phyloP scores from a whole-genome alignment of 129 eudicot species.

The Flaveria brownii region DNA sequence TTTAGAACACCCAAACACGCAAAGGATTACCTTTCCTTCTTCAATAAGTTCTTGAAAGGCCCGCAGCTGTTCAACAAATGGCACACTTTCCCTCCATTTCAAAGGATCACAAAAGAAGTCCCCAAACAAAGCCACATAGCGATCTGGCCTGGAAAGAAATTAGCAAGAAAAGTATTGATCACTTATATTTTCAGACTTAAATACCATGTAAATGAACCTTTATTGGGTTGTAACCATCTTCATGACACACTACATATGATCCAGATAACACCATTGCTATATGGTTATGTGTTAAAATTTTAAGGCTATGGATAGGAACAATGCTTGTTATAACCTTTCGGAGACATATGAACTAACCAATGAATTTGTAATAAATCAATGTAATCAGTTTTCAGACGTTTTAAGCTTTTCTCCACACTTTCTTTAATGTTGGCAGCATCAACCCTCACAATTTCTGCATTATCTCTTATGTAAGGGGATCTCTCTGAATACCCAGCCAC shows the following conservation, averaged over 20 bases:
- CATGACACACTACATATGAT: not conserved
- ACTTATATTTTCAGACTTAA: not conserved
- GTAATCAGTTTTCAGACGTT: conserved; percentile 85
- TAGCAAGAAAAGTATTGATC: not conserved
- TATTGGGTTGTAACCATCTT: not conserved
- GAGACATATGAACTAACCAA: conserved; percentile 51
- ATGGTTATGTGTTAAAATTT: not conserved
- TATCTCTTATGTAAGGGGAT: conserved; percentile 64
- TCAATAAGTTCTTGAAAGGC: conserved; percentile 88
- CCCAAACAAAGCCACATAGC: conserved; percentile 87
- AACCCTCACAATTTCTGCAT: conserved; percentile 65
- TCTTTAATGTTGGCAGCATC: conserved; percentile 92
- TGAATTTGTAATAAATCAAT: conserved; percentile 94
- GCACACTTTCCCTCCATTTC: conserved; percentile 81
- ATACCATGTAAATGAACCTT: conserved; percentile 5
- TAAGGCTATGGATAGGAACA: not conserved
- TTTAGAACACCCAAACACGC: conserved; percentile 1
- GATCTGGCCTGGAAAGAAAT: conserved; percentile 75
- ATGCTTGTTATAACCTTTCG: not conserved
- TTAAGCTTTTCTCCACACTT: conserved; percentile 94
- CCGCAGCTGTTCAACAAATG: conserved; percentile 84
- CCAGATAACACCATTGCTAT: not conserved
- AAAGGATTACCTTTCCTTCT: conserved; percentile 77
- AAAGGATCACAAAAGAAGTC: conserved; percentile 66
- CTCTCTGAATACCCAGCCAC: conserved; percentile 87